Evolutionary conservation across 331 rosid genomes (phyloP).

Genomic region (Erythrophleum ivorense): DNA sequence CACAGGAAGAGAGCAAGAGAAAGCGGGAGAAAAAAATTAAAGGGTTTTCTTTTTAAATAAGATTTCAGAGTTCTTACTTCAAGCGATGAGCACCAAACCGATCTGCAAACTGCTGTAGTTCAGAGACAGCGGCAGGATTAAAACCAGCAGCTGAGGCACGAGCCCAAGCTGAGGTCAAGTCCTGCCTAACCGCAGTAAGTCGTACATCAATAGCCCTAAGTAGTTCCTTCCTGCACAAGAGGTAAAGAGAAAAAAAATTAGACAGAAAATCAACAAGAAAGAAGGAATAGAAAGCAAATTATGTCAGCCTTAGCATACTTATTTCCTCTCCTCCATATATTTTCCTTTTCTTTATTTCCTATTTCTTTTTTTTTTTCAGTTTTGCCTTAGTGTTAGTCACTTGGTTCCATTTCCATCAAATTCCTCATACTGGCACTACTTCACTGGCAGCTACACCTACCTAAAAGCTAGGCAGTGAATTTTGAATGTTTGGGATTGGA

Average conservation of each 20-base stretch:
- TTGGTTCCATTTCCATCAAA: too few species aligned
- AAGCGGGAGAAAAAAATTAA: not conserved
- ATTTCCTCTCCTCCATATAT: not conserved
- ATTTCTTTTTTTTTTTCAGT: not conserved
- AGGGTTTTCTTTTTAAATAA: not conserved
- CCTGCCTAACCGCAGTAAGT: conserved; percentile 75
- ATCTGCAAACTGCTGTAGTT: conserved; percentile 74
- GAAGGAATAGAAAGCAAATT: not conserved
- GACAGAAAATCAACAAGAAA: not conserved
- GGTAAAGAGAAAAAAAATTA: not conserved
- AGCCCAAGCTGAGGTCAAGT: conserved; percentile 73
- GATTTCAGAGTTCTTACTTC: conserved; percentile 55
- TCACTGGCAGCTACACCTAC: not conserved
- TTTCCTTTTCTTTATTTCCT: not conserved
- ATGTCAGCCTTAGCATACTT: not conserved
- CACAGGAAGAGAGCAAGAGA: not conserved
- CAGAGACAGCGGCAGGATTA: conserved; percentile 62
- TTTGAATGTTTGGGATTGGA: not conserved
- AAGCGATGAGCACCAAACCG: conserved; percentile 75
- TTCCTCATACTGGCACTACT: not conserved
- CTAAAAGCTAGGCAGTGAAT: not conserved
- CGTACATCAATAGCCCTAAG: conserved; percentile 90
- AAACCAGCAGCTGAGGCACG: conserved; percentile 93
- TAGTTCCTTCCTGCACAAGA: conserved; percentile 78
- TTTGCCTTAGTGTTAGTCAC: not conserved